Evolutionary conservation across 129 eudicot genomes (phyloP).

Genomic region (Deinandra increscens): DNA sequence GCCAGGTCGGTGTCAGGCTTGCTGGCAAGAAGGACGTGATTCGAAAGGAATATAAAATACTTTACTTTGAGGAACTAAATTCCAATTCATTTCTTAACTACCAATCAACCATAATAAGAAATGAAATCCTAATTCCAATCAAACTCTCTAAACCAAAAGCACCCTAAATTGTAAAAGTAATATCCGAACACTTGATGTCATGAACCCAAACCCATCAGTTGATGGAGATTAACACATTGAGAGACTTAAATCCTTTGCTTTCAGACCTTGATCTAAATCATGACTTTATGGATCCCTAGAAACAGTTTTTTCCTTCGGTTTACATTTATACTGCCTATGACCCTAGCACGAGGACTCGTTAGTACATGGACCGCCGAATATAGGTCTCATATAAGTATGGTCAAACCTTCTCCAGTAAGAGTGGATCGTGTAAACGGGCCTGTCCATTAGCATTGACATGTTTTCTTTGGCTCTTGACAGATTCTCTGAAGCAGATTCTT

Average conservation of each 20-base stretch:
- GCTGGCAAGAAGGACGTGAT: no score
- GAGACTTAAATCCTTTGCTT: background rate
- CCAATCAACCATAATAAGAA: no score
- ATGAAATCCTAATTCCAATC: no score
- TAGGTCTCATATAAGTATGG: slow-evolving; percentile 76
- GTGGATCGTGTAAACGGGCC: slow-evolving; percentile 87
- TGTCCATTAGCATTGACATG: slow-evolving; percentile 66
- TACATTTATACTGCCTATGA: background rate
- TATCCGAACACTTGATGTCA: background rate
- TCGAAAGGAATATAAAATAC: no score
- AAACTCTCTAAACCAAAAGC: no score
- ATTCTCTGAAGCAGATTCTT: slow-evolving; percentile 71
- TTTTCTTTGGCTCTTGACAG: slow-evolving; percentile 60
- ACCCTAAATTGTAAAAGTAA: no score
- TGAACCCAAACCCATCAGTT: no score
- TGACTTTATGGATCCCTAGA: background rate
- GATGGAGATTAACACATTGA: background rate
- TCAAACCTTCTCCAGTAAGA: slow-evolving; percentile 91
- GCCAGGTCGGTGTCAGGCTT: no score
- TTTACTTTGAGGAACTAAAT: no score
- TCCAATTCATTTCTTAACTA: no score
- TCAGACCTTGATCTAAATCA: slow-evolving; percentile 4
- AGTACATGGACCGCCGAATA: slow-evolving; percentile 69
- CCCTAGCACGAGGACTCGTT: slow-evolving; percentile 27
- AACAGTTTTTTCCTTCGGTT: background rate